Percentiles rank a stretch among this genome's conserved stretches.
These are phyloP conservation scores for Corchorus capsularis DNA, from an alignment of 345 rosid species.

Conservation along the genomic window DNA sequence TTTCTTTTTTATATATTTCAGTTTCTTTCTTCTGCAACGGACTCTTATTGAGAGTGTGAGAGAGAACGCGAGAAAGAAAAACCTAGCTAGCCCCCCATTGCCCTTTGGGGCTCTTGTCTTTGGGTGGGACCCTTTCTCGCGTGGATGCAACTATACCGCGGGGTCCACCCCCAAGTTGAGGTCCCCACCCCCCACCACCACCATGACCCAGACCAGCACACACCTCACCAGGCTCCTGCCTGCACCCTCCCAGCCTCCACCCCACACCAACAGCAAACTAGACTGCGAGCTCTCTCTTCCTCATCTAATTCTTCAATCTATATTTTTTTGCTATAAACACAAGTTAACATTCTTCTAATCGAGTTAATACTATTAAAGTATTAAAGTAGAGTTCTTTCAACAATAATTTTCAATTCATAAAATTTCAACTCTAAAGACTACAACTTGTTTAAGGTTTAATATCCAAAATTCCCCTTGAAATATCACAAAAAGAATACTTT, in stretches of 20 bases:
- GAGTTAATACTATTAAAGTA: too few relatives aligned
- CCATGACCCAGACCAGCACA: background rate
- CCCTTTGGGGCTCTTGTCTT: background rate
- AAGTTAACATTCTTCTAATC: too few relatives aligned
- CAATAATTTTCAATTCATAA: too few relatives aligned
- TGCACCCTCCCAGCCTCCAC: background rate
- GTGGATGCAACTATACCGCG: constrained; percentile 52
- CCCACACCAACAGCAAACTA: too few relatives aligned
- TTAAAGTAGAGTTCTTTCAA: too few relatives aligned
- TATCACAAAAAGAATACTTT: too few relatives aligned
- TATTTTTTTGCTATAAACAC: too few relatives aligned
- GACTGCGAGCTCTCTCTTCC: background rate
- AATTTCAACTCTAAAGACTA: too few relatives aligned
- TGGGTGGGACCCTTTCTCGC: constrained; percentile 42
- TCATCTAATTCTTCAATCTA: too few relatives aligned
- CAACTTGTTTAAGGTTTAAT: too few relatives aligned
- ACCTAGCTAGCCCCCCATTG: background rate
- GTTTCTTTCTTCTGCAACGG: constrained; percentile 9
- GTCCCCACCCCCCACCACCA: constrained; percentile 21
- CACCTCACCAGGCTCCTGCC: background rate
- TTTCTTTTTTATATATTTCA: background rate
- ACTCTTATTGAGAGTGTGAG: constrained; percentile 10
- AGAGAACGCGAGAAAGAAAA: background rate
- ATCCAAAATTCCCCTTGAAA: too few relatives aligned
- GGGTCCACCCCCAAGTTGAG: constrained; percentile 19